phyloP scores from a whole-genome alignment of 768 basidiomycete genomes.

The Trametes maxima region DNA sequence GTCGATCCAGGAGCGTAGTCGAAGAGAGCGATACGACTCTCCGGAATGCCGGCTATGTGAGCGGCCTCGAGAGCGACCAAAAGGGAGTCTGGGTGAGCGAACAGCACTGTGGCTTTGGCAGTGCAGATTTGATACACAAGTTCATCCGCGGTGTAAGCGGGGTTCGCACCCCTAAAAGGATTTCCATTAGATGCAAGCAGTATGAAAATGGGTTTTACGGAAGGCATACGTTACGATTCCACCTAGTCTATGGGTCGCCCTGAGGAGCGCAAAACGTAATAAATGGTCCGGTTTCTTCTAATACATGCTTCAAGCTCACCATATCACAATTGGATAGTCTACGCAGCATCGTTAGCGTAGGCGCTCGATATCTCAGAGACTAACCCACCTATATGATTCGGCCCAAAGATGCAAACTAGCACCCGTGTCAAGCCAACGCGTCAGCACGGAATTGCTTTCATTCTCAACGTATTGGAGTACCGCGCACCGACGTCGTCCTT shows the following conservation, averaged over 20 bases:
- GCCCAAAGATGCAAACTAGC: conserved; percentile 65
- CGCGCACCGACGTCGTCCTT: conserved; percentile 54
- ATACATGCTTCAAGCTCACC: no score
- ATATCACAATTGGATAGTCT: conserved; percentile 32
- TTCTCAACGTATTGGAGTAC: no score
- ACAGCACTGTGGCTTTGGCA: conserved; percentile 28
- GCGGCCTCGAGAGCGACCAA: conserved; percentile 29
- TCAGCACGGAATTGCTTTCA: no score
- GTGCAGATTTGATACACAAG: conserved; percentile 34
- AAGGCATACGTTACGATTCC: conserved; percentile 56
- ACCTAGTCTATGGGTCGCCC: conserved; percentile 57
- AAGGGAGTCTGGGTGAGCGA: conserved; percentile 29
- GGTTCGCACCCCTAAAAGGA: conserved; percentile 36
- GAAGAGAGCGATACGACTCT: conserved; percentile 28
- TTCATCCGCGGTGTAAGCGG: conserved; percentile 35
- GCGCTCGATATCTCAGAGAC: no score
- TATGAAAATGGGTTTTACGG: background rate
- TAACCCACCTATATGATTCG: conserved; percentile 61
- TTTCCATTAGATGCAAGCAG: conserved; percentile 2
- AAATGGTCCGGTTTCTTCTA: no score
- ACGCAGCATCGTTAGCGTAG: no score
- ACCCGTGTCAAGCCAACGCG: background rate
- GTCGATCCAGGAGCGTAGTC: conserved; percentile 20
- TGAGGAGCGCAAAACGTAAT: no score
- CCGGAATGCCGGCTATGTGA: conserved; percentile 25